Base-by-base conservation (phyloP, 495 filamentous ascomycete species). In the Jackrogersella minutella region DNA sequence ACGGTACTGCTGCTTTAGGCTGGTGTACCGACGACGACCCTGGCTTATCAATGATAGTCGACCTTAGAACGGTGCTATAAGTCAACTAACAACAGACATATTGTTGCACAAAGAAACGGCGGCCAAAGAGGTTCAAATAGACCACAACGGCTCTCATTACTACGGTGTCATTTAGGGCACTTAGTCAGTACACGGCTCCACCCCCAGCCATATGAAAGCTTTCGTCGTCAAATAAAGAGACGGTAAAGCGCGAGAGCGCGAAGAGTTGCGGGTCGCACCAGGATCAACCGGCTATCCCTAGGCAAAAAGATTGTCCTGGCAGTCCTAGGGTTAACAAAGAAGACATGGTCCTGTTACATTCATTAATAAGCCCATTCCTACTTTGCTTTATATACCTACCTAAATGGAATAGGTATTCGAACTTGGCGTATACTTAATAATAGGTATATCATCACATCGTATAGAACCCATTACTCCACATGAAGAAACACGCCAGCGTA, bases 231-330 rank as follows among this genome's bases (percentile, higher is more conserved):
- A 26, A 64, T 37, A 31, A 3, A 64, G 54, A 37, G 8, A 37
- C n/a, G 1, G 47, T 10, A 62, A 47, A 56, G 22, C 59, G 50
- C 59, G 59, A 63, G 51, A 10, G 11, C 30, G 53, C 49, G 59
- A 63, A 55, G 39, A 17, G 21, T 37, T 49, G 16, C 30, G 49
- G 49, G 53, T 41, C 13, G 21, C 34, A 13, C 17, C n/a, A n/a
- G n/a, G n/a, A n/a, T n/a, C n/a, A n/a, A n/a, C n/a, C n/a, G n/a
- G n/a, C n/a, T n/a, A n/a, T n/a, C n/a, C n/a, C n/a, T 59, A 68
- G 60, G 66, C 26, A 4, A 11, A 69, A 69, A 43, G 54, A 64
- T 69, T 31, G 19, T 30, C 58, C 58, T 46, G 31, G n/a, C n/a
- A 44, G 4, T 22, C 4, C 13, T 39, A 3, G 19, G 13, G 30